These are phyloP conservation scores for Fusarium sp. DNA, from an alignment of 2,329 filamentous ascomycete genomes.

Conservation along the genomic window DNA sequence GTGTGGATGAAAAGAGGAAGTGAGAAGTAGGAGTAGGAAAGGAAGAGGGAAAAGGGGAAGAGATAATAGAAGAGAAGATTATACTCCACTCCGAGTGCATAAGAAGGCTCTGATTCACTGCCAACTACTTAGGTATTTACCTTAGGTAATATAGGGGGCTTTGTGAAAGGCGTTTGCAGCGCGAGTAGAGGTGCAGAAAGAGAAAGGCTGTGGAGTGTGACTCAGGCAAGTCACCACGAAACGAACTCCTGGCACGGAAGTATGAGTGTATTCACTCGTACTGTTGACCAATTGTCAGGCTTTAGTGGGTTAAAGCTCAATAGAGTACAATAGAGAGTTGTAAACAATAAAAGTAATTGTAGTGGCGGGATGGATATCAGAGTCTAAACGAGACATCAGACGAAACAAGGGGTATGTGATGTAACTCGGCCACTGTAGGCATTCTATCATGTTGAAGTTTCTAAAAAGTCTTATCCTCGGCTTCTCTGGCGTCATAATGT, in stretches of 20 bases:
- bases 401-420: neutral
- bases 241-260: neutral
- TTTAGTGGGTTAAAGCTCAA: no score
- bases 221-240: neutral
- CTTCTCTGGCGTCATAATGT: neutral
- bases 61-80: neutral
- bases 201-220: neutral
- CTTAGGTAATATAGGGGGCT: neutral
- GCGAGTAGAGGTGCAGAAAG: neutral
- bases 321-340: neutral
- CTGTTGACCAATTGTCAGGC: neutral
- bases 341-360: neutral
- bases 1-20: neutral
- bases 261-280: no score
- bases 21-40: neutral
- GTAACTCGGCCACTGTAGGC: neutral
- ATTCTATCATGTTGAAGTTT: no score
- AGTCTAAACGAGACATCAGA: neutral
- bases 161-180: neutral
- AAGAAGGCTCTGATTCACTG: constrained; percentile 4
- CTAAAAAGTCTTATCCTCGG: no score
- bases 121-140: neutral
- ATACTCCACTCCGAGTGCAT: neutral
- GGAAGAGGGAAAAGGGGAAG: neutral
- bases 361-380: neutral